Conservation (phyloP, 2,329 filamentous ascomycete species). For the Paracorniculantispora psalliotae region DNA sequence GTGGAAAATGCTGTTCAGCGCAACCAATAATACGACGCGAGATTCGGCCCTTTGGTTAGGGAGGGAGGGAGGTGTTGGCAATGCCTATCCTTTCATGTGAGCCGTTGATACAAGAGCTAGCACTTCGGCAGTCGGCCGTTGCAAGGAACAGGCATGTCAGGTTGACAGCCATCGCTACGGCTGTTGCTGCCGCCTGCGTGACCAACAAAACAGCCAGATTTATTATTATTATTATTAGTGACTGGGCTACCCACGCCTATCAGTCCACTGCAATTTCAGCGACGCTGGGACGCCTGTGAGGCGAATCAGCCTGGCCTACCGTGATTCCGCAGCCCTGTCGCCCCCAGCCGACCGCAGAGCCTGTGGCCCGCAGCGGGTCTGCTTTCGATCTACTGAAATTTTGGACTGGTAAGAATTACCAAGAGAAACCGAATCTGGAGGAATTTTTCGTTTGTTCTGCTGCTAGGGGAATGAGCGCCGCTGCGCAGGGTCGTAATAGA, state of each 20-base stretch:
- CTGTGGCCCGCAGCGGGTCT: slow-evolving; percentile 3
- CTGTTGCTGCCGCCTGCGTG: not conserved
- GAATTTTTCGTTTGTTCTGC: not conserved
- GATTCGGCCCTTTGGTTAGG: slow-evolving; percentile 8
- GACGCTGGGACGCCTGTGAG: not conserved
- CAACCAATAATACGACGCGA: not conserved
- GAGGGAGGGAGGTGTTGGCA: not conserved
- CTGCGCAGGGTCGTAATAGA: not conserved
- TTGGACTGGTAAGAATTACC: not conserved
- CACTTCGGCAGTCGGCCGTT: not conserved
- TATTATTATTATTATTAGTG: not conserved
- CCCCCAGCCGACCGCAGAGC: not conserved
- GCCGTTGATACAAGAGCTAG: not conserved
- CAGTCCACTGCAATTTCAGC: not conserved
- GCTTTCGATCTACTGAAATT: slow-evolving; percentile 1
- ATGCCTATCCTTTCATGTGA: not conserved
- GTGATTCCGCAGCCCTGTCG: not conserved
- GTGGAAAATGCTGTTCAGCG: not conserved
- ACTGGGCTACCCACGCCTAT: not conserved
- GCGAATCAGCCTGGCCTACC: not conserved
- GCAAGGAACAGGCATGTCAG: not conserved
- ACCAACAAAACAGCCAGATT: not conserved
- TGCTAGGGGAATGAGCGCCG: not conserved
- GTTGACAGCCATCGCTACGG: no score
- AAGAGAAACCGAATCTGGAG: not conserved